Evolutionary conservation across 495 filamentous ascomycete genomes (phyloP).

Genomic region (Collariella sp.): DNA sequence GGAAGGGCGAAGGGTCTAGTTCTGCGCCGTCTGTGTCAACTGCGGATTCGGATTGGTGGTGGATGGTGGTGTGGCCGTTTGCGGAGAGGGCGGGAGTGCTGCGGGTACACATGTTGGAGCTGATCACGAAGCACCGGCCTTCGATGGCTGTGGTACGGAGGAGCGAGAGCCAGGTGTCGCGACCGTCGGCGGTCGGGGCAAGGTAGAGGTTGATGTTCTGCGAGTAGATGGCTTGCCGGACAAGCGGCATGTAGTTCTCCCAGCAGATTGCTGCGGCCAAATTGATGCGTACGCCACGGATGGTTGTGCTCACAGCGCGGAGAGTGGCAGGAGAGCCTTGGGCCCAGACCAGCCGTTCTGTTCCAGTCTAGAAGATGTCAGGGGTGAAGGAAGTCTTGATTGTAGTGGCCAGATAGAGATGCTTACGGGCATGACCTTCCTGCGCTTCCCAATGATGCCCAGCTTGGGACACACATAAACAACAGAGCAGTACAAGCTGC

Average conservation of each 20-base stretch:
- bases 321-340: constrained; percentile 77
- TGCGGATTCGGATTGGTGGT: no score
- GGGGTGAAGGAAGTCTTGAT: not conserved
- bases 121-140: constrained; percentile 78
- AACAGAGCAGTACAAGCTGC: constrained; percentile 75
- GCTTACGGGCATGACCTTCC: constrained; percentile 82
- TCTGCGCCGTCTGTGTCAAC: not conserved
- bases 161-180: constrained; percentile 74
- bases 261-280: constrained; percentile 88
- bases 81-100: not conserved
- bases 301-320: constrained; percentile 69
- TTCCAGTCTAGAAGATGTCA: constrained; percentile 52
- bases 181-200: constrained; percentile 79
- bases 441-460: constrained; percentile 73
- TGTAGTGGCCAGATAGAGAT: not conserved
- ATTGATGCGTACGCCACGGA: constrained; percentile 67
- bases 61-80: not conserved
- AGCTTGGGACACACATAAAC: constrained; percentile 70
- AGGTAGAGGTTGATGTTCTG: constrained; percentile 93
- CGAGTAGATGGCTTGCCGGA: constrained; percentile 62
- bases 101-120: constrained; percentile 72
- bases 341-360: constrained; percentile 81
- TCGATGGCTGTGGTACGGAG: constrained; percentile 77
- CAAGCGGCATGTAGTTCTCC: constrained; percentile 95
- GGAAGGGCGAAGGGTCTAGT: not conserved